Evolutionary conservation across 345 rosid species (phyloP), one percentile per base, ranked within the genome.

Genomic region (Eucalyptus polybractea): DNA sequence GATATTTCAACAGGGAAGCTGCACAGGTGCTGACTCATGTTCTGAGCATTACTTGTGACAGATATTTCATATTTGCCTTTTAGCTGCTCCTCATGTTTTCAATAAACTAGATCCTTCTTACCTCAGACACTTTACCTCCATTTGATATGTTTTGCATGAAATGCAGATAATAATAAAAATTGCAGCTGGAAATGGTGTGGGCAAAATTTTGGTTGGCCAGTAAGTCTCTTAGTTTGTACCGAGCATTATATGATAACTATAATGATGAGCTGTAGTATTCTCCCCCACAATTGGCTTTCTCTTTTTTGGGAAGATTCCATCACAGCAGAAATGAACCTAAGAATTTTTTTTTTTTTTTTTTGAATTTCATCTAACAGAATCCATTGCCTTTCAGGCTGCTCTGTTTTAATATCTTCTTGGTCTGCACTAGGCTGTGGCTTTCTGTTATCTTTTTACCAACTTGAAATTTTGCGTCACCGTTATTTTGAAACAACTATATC

Each of bases 141-240:
- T 89, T 40, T 76, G 85, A 76, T 37, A 40, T 40, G 83, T 76
- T 37, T 90, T 86, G 50, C 93, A 91, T 62, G 72, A 89, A 89
- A 85, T 92, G 88, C 96, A 98, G 99, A 95, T 93, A 86, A 96
- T 97, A 27, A 97, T 96, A 89, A 97, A 97, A 95, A 95, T 98
- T 92, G 99, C 99, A 7, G 99, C 97, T 6, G 99, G 98, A 88
- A 98, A 98, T 92, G 98, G 97, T 86, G 98, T 95, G 86, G 98
- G 96, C 56, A 92, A 95, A 89, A 96, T 97, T 87, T 89, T 96
- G 89, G 99, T 98, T 88, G 98, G 99, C 94, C 92, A 87, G 97
- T 98, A 88, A 95, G 98, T 90, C 88, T 89, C 17, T 65, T 80
- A 76, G 12, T 76, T 40, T 13, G 14, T 76, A 76, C 15, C 2